Base-by-base conservation (phyloP, 768 basidiomycete species). In the Termitomyces sp. region DNA sequence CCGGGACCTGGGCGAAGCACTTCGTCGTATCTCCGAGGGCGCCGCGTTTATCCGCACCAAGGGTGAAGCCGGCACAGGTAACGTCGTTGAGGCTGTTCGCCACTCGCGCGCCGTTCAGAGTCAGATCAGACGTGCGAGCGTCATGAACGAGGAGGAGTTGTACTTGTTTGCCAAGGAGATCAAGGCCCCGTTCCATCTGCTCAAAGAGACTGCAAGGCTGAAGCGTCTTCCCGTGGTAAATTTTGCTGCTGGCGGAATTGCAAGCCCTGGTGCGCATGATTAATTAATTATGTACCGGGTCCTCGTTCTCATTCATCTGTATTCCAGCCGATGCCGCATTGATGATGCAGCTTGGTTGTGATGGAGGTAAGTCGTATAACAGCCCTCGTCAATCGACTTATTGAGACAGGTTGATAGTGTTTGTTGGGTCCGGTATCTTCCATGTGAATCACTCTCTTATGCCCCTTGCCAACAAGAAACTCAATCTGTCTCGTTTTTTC, bases 1-100 rank as follows among this genome's bases (percentile, higher is more conserved):
- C 56, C 88, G 91, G 54, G 88, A 96, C 71, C 84, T 99, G 30
- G 97, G 97, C 53, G 95, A 98, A 72, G 97, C 97, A 3, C 80
- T 99, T 5, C 87, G 97, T 40, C 86, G 97, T 59, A 97, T 99
- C 64, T 91, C 91, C 23, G 97, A 99, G 71, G 97, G 97, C 45
- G 96, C 96, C 1, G 93, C 97, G 0, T 94, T 98, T 81, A 94
- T 99, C 73, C 93, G 97, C 63, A 98, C 96, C 57, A 99, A 98
- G 74, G 96, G 94, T 54, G 89, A 91, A 70, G 88, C 88, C 17
- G 91, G 91, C 19, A 93, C 91, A 0, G 91, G 91, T 41, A 94
- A 94, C 67, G 88, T 93, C 47, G 89, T 93, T 55, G 91, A 94
- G 71, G 97, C 97, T 43, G 97, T 98, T 54, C 85, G 93, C 58